phyloP scores from a whole-genome alignment of 495 filamentous ascomycete genomes.

The Lophiostoma macrostomum region DNA sequence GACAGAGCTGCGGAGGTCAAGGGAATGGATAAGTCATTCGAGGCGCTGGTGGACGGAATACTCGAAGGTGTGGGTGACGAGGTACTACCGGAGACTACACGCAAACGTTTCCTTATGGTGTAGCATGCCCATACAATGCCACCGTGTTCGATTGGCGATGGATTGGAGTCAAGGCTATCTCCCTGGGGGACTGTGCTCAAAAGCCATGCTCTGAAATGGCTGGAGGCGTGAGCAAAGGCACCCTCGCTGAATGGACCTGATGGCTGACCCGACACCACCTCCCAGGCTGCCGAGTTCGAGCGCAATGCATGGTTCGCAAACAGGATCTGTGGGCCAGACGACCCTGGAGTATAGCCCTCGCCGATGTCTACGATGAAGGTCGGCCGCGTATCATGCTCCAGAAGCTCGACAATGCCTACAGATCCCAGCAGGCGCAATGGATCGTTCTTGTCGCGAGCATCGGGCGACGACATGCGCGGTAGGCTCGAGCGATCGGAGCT shows the following conservation, averaged over 20 bases:
- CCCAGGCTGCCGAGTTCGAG: conserved; percentile 46
- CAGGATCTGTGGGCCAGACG: conserved; percentile 47
- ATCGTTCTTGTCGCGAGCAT: conserved; percentile 41
- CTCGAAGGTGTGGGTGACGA: conserved; percentile 8
- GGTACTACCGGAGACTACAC: conserved; percentile 54
- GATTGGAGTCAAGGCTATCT: conserved; percentile 46
- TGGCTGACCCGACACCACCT: conserved; percentile 48
- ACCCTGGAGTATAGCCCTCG: conserved; percentile 49
- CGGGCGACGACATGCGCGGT: conserved; percentile 38
- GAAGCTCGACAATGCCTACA: conserved; percentile 60
- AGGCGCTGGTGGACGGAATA: conserved; percentile 24
- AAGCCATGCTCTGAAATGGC: conserved; percentile 62
- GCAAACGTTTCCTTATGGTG: conserved; percentile 59
- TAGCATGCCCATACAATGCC: conserved; percentile 62
- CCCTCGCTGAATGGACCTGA: conserved; percentile 36
- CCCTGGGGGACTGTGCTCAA: conserved; percentile 49
- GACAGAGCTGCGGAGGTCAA: conserved; percentile 3
- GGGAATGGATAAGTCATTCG: conserved; percentile 16
- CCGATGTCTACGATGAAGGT: conserved; percentile 65
- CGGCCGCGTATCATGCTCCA: conserved; percentile 65
- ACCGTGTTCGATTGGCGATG: conserved; percentile 42
- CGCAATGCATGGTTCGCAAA: conserved; percentile 61
- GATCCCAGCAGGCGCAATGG: conserved; percentile 50
- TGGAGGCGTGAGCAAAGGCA: conserved; percentile 40
- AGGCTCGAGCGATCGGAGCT: conserved; percentile 31